Evolutionary conservation across 768 basidiomycete species (phyloP).

Genomic region (Termitomyces heimii): DNA sequence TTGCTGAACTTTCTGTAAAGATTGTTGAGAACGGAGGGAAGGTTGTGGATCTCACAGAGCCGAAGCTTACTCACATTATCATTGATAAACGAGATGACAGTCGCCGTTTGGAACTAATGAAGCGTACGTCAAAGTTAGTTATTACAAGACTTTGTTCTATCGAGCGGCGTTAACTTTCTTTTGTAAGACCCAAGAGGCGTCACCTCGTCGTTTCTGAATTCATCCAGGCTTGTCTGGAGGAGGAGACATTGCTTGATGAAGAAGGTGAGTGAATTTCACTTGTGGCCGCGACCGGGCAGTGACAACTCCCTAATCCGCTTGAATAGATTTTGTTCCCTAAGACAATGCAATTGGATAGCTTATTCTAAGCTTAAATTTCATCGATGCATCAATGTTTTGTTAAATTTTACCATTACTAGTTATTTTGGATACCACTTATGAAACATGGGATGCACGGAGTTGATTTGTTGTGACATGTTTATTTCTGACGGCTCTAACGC

Average conservation of each 20-base stretch:
- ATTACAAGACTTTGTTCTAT: background rate
- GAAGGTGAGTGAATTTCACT: constrained; percentile 50
- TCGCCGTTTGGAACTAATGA: constrained; percentile 65
- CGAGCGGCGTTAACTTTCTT: constrained; percentile 8
- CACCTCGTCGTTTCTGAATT: constrained; percentile 76
- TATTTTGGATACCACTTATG: background rate
- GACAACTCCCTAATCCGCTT: background rate
- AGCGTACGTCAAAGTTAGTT: constrained; percentile 64
- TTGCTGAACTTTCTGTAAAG: constrained; percentile 40
- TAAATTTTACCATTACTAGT: background rate
- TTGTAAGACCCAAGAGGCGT: constrained; percentile 70
- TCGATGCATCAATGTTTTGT: too few species aligned
- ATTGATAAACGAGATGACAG: constrained; percentile 78
- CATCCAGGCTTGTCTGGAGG: constrained; percentile 75
- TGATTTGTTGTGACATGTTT: constrained; percentile 8
- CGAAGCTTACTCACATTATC: constrained; percentile 82
- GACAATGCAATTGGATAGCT: background rate
- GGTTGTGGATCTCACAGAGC: constrained; percentile 61
- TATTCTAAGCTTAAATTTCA: background rate
- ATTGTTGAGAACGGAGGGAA: constrained; percentile 71
- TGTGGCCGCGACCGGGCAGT: too few species aligned
- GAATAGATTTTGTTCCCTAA: constrained; percentile 22
- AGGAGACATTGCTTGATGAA: constrained; percentile 78
- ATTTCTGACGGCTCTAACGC: constrained; percentile 5
- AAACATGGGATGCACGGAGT: background rate